phyloP scores from a whole-genome alignment of 2,329 filamentous ascomycete species.

The Stromatinia cepivora region DNA sequence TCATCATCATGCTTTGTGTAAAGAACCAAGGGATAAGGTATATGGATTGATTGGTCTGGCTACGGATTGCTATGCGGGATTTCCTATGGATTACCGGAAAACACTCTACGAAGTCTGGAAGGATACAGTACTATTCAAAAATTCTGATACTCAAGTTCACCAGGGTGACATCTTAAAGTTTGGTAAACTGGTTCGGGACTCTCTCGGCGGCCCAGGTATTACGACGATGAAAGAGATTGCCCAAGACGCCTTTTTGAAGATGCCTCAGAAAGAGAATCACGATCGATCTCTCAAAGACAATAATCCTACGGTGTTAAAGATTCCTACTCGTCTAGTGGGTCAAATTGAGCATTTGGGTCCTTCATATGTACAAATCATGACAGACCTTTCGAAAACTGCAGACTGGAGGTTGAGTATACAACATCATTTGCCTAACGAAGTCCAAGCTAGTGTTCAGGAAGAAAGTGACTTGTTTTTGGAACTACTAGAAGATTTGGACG shows the following conservation, averaged over 20 bases:
- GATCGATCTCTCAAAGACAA: background rate
- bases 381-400: constrained; percentile 16
- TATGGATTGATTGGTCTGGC: constrained; percentile 40
- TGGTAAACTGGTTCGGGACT: constrained; percentile 17
- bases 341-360: constrained; percentile 21
- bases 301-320: background rate
- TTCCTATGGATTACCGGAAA: constrained; percentile 39
- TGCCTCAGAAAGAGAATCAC: background rate
- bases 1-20: constrained; percentile 35
- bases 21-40: constrained; percentile 40
- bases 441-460: constrained; percentile 16
- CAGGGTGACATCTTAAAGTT: constrained; percentile 19
- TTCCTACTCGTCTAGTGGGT: constrained; percentile 23
- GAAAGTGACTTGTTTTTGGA: constrained; percentile 25
- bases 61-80: constrained; percentile 32
- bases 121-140: constrained; percentile 37
- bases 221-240: constrained; percentile 9
- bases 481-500: constrained; percentile 4
- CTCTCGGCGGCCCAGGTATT: constrained; percentile 19
- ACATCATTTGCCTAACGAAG: background rate
- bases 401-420: constrained; percentile 23
- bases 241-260: background rate
- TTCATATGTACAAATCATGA: constrained; percentile 20
- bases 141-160: constrained; percentile 1
- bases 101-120: constrained; percentile 37